Base-by-base conservation (phyloP, 1,139 yeast species). In the Taphrina betulina region DNA sequence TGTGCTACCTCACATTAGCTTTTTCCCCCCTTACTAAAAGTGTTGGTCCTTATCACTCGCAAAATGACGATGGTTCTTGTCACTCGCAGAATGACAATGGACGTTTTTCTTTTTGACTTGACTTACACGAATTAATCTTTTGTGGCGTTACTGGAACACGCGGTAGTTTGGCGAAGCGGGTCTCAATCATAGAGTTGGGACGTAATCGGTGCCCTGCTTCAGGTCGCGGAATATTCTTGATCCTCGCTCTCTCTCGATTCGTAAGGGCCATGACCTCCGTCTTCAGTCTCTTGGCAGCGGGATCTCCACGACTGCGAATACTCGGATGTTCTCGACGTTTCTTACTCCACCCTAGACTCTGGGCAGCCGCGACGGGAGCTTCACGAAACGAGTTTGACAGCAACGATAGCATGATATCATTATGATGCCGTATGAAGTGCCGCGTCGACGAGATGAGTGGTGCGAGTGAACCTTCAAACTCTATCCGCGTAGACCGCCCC, bases 181-280 rank as follows among this genome's bases (percentile, higher is more conserved):
- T 86, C 61, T 88, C 78, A 0, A 92, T 79, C 54, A 50, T 50
- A 3, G 54, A 38, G 24, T 50, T 50, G 12, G 54, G 54, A 14
- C 37, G 44, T 12, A 42, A 26, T 12, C 44, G 44, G 19, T 41
- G 28, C 31, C 33, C 33, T 17, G 54, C 40, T 16, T 50, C 54
- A 12, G 54, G 54, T 40, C 34, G 79, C 1, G 94, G 82, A 43
- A 92, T 89, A 54, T 80, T 80, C 68, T 89, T 87, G 59, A 92
- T 81, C 66, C 98, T 75, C 61, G 88, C 78, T 61, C 98, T 73
- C 68, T 92, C 98, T 61, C 86, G 77, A 1, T 85, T 80, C 0
- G 96, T 89, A 63, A 92, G 74, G 2, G 94, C 85, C 83, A 92
- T 80, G 46, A 92, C 86, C 69, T 88, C 94, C 65, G 81, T 85